These are phyloP conservation scores for Ambispora gerdemannii DNA, from an alignment of 192 early-diverging fungal genomes.

Conservation along the genomic window DNA sequence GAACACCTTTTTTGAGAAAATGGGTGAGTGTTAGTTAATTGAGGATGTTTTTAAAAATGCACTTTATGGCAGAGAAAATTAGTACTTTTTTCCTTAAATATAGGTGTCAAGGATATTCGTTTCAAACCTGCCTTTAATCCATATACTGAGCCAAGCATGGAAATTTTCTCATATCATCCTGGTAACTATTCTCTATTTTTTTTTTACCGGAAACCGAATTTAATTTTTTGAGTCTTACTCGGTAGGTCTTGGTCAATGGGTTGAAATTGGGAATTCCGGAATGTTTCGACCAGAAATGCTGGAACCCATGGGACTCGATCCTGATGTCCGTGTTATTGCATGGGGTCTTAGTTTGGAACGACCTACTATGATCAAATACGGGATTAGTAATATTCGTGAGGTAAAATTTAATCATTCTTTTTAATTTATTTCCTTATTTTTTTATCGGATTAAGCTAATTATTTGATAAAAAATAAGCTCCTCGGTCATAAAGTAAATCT, in stretches of 20 bases:
- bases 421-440: background rate
- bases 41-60: background rate
- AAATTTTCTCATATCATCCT: slow-evolving; percentile 97
- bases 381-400: slow-evolving; percentile 90
- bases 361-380: slow-evolving; percentile 98
- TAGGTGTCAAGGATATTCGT: slow-evolving; percentile 70
- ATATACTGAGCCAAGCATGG: slow-evolving; percentile 99
- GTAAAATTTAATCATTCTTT: slow-evolving; percentile 28
- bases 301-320: slow-evolving; percentile 87
- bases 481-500: slow-evolving; percentile 94
- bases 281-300: slow-evolving; percentile 99
- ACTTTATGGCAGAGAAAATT: background rate
- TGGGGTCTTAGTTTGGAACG: slow-evolving; percentile 97
- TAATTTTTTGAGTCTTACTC: background rate
- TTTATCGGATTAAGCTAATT: background rate
- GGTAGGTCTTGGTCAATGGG: slow-evolving; percentile 75
- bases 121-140: slow-evolving; percentile 99
- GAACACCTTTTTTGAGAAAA: slow-evolving; percentile 96
- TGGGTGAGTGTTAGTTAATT: slow-evolving; percentile 55
- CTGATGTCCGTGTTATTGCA: slow-evolving; percentile 93
- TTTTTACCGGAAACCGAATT: background rate
- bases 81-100: background rate
- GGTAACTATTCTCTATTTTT: slow-evolving; percentile 32
- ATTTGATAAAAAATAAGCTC: slow-evolving; percentile 42
- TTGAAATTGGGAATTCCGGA: slow-evolving; percentile 97